Evolutionary conservation across 768 basidiomycete species (phyloP).

Genomic region (Zangia roseola): DNA sequence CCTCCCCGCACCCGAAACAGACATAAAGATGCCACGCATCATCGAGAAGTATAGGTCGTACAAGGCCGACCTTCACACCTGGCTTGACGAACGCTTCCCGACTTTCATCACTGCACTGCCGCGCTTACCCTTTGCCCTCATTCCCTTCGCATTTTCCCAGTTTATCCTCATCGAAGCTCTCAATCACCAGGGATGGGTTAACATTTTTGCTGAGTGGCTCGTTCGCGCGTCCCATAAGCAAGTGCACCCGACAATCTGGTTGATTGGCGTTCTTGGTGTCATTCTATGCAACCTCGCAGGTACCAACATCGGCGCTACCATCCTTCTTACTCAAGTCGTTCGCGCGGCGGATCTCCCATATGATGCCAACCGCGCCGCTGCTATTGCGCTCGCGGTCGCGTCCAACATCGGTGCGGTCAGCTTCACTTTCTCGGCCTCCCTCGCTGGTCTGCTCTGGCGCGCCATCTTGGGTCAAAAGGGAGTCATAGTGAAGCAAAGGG

Average conservation of each 20-base stretch:
- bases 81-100: slow-evolving; percentile 52
- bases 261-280: slow-evolving; percentile 71
- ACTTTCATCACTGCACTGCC: slow-evolving; percentile 65
- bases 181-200: slow-evolving; percentile 82
- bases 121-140: slow-evolving; percentile 73
- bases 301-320: slow-evolving; percentile 90
- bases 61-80: not conserved
- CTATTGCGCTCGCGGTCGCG: slow-evolving; percentile 76
- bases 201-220: slow-evolving; percentile 74
- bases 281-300: slow-evolving; percentile 80
- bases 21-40: not conserved
- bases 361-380: slow-evolving; percentile 50
- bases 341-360: slow-evolving; percentile 41
- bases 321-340: slow-evolving; percentile 80
- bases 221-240: slow-evolving; percentile 40
- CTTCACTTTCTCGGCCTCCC: slow-evolving; percentile 83
- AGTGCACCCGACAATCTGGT: slow-evolving; percentile 54
- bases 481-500: slow-evolving; percentile 53
- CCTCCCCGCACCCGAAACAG: no score
- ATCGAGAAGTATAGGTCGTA: not conserved
- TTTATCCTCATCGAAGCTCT: slow-evolving; percentile 92
- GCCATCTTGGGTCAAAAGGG: slow-evolving; percentile 72
- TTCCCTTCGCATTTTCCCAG: slow-evolving; percentile 92
- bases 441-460: slow-evolving; percentile 87
- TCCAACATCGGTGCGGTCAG: slow-evolving; percentile 91